Evolutionary conservation across 2,329 filamentous ascomycete species (phyloP), one percentile per base, ranked within the genome.

Genomic region (Fusarium sp.): DNA sequence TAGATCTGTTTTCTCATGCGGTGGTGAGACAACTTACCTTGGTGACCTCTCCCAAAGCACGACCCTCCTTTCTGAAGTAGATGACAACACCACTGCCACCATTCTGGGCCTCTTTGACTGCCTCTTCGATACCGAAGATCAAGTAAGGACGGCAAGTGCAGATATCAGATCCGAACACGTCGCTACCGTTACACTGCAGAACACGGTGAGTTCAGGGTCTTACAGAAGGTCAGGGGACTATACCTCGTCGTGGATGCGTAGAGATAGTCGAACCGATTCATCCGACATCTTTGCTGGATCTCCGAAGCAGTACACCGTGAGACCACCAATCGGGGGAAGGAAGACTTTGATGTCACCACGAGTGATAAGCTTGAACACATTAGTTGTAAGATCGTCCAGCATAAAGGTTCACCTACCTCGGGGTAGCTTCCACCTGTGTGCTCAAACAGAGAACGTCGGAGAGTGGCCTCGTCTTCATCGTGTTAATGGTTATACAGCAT

Each of bases 151-250:
- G 89, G 82, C 95, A 98, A 14, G 96, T 98, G 84, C 96, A 98
- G 78, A 98, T 99, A 80, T 99, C 96, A 23, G 94, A 97, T 66
- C 95, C 94, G 80, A 98, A 99, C 45, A 98, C 96, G 82, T 99
- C 96, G 80, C 93, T 97, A 62, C 96, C 96, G 78, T 98, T 98
- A 83, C 96, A 98, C 85, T 88, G 64, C 20, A 41, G 58, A 20
- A 48, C 73, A 48, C 75, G 68, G 56, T 55, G 14, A 41, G 30
- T n/a, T 40, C n/a, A 40, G 37, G 60, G 20, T 40, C 30, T n/a
- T 9, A 18, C 18, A 20, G 26, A 37, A 17, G 23, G 11, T 41
- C 48, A 14, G 18, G 20, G 4, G n/a, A 14, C 17, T 80, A 72
- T 78, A 87, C 87, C 83, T 90, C 88, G 73, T 90, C 88, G 70